Evolutionary conservation across 208 protist genomes (phyloP).

Genomic region (Acanthamoeba royreba): DNA sequence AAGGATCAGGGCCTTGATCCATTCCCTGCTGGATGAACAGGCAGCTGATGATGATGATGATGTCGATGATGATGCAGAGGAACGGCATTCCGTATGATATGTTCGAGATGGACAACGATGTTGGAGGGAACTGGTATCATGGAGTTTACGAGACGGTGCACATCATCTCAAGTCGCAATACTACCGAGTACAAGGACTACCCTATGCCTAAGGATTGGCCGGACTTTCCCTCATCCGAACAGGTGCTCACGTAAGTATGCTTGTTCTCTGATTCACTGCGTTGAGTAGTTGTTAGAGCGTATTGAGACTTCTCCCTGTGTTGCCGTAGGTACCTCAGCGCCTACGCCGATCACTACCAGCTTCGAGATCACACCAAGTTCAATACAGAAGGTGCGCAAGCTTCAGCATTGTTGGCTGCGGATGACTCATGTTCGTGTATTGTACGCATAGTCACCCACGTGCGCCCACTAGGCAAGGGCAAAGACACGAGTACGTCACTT

Average conservation of each 20-base stretch:
- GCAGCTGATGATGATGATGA: neutral
- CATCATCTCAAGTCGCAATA: slow-evolving; percentile 39
- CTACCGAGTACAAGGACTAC: slow-evolving; percentile 48
- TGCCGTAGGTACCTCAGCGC: neutral
- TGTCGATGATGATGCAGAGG: neutral
- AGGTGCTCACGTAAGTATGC: slow-evolving; percentile 18
- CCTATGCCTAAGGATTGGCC: slow-evolving; percentile 46
- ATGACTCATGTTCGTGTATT: neutral
- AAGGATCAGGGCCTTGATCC: too few species aligned
- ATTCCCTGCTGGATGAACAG: too few species aligned
- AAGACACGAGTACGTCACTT: neutral
- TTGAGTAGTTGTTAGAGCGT: neutral
- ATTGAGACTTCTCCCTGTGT: neutral
- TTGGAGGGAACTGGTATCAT: slow-evolving; percentile 33
- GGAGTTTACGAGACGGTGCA: slow-evolving; percentile 53
- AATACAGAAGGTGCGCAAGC: neutral
- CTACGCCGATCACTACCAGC: neutral
- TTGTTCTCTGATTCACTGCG: neutral
- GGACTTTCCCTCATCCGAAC: slow-evolving; percentile 16
- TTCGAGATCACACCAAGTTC: neutral
- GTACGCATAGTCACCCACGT: neutral
- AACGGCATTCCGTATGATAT: neutral
- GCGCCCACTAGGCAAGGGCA: neutral
- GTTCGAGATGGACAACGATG: neutral
- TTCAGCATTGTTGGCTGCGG: neutral